Base-by-base conservation (phyloP, 2,329 filamentous ascomycete genomes). In the Hymenoscyphus salicellus region DNA sequence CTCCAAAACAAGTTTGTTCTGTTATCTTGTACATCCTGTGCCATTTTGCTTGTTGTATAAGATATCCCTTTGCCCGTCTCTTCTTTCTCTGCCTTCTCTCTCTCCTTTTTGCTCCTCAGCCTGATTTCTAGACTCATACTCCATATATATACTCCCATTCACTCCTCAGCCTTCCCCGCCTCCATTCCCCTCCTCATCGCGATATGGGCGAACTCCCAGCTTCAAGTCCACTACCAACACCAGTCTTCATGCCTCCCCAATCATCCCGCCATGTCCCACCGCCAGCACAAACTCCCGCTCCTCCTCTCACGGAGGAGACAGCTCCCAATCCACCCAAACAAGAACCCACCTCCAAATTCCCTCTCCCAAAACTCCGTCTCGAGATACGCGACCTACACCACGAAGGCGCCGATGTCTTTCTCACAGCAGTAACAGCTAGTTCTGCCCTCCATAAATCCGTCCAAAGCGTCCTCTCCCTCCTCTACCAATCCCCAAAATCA, bases 331-430 rank as follows among this genome's bases (percentile, higher is more conserved):
- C 38, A 38, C 64, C 3, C 58, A 64, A 2, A 65, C 69, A 41
- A 28, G 38, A 46, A 30, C n/a, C 60, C 20, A 14, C 11, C 2
- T 14, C 61, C 30, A 38, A 66, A 55, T 83, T 83, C 70, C 68
- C 77, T 3, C 74, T 82, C 52, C 85, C 85, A 46, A 86, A 83
- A 70, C 80, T 89, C 58, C 84, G 85, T 20, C 80, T 89, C 58
- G 81, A 87, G 72, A 76, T 88, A 69, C 81, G 83, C 58, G 84
- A 89, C 72, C 78, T 89, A 65, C 73, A 75, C 61, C 84, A 88
- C 77, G 77, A 83, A 0, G 91, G 89, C 63, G 79, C 89, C 5
- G 75, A 79, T 36, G 79, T 86, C 67, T 96, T 97, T 77, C 85
- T 96, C 65, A 77, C 78, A 60, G 79, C 87, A 46, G 79, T 92